phyloP scores from a whole-genome alignment of 257 asterid species.

The Nicotiana undulata region DNA sequence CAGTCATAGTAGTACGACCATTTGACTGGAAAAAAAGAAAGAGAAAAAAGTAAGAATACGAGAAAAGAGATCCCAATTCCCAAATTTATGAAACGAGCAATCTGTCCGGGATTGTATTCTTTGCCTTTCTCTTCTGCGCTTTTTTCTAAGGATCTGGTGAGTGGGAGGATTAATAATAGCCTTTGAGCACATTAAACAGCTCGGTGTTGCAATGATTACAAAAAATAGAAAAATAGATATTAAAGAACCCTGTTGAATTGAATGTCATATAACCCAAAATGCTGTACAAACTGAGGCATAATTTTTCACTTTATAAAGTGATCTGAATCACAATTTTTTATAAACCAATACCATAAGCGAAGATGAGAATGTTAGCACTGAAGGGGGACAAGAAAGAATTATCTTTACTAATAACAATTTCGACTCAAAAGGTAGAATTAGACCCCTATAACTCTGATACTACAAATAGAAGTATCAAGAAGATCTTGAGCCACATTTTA shows the following conservation, averaged over 20 bases:
- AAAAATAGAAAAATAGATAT: not conserved
- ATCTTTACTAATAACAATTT: too few species aligned
- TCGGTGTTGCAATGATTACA: not conserved
- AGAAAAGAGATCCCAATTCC: not conserved
- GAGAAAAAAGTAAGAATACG: not conserved
- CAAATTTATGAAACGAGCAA: not conserved
- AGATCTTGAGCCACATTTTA: too few species aligned
- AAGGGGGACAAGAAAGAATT: too few species aligned
- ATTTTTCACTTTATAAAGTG: too few species aligned
- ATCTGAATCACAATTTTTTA: too few species aligned
- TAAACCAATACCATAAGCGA: too few species aligned
- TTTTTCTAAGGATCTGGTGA: not conserved
- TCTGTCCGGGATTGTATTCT: not conserved
- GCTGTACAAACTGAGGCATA: not conserved
- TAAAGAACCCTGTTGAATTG: not conserved
- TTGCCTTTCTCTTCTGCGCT: not conserved
- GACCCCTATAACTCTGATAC: too few species aligned
- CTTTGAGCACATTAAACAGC: not conserved
- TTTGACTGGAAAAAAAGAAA: constrained; percentile 34
- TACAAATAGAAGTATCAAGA: too few species aligned
- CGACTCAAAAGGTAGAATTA: too few species aligned
- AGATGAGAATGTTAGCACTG: too few species aligned
- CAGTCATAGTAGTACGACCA: constrained; percentile 47
- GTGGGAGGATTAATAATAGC: not conserved
- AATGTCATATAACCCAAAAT: not conserved